phyloP scores from a whole-genome alignment of 495 filamentous ascomycete species.

The Xylaria nigripes region DNA sequence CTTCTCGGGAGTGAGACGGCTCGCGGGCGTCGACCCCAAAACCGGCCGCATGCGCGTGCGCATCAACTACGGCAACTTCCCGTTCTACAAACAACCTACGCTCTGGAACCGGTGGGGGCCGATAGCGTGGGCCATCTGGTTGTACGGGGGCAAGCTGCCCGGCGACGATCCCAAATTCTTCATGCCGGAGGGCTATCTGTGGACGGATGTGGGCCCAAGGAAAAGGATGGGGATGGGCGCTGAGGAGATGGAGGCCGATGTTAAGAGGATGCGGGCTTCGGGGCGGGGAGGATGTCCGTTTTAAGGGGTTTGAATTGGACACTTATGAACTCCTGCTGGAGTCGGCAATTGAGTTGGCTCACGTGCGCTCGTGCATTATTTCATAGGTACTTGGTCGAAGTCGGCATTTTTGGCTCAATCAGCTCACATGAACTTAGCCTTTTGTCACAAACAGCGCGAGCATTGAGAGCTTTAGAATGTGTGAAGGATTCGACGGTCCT shows the following conservation, averaged over 20 bases:
- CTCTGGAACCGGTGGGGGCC: slow-evolving; percentile 55
- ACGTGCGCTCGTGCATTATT: too few relatives aligned
- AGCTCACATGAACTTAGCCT: too few relatives aligned
- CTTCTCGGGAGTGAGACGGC: slow-evolving; percentile 33
- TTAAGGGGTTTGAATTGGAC: not conserved
- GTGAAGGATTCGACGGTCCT: too few relatives aligned
- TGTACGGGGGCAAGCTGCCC: slow-evolving; percentile 49
- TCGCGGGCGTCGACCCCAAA: slow-evolving; percentile 38
- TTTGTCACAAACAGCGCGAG: too few relatives aligned
- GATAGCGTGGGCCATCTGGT: slow-evolving; percentile 43
- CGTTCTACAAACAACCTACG: slow-evolving; percentile 55
- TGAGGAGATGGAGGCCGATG: slow-evolving; percentile 35
- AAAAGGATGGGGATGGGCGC: slow-evolving; percentile 49
- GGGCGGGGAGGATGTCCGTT: slow-evolving; percentile 20
- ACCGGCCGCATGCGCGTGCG: slow-evolving; percentile 32
- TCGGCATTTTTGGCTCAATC: too few relatives aligned
- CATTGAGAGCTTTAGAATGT: too few relatives aligned
- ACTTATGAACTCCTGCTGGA: too few relatives aligned
- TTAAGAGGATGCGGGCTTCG: slow-evolving; percentile 11
- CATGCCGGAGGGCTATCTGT: slow-evolving; percentile 50
- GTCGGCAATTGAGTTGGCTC: too few relatives aligned
- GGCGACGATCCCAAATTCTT: slow-evolving; percentile 51
- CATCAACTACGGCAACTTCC: slow-evolving; percentile 44
- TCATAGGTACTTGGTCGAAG: too few relatives aligned
- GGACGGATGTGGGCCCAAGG: slow-evolving; percentile 51